Percentiles rank a stretch among this genome's conserved stretches.
phyloP scores from a whole-genome alignment of 208 protist species.

The Novymonas esmeraldas region DNA sequence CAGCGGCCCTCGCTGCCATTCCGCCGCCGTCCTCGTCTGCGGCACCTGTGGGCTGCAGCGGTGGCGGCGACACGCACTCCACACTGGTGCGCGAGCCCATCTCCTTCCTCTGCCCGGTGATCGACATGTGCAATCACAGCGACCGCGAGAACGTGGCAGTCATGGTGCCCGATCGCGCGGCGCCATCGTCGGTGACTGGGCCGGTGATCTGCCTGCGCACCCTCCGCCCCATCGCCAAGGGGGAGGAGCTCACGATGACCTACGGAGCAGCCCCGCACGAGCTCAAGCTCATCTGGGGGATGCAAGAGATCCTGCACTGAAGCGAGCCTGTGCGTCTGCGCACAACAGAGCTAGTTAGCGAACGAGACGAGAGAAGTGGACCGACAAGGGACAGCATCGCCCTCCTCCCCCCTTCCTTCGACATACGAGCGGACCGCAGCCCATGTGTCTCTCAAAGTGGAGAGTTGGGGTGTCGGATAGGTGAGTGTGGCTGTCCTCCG shows the following conservation, averaged over 20 bases:
- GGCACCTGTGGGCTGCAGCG: neutral
- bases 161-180: slow-evolving; percentile 58
- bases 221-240: slow-evolving; percentile 64
- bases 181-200: slow-evolving; percentile 27
- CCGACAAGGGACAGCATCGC: too few species aligned
- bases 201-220: slow-evolving; percentile 74
- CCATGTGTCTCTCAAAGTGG: too few species aligned
- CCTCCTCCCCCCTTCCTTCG: too few species aligned
- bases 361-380: too few species aligned
- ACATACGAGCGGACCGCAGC: too few species aligned
- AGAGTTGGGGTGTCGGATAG: too few species aligned
- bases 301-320: slow-evolving; percentile 60
- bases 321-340: too few species aligned
- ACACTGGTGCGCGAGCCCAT: slow-evolving; percentile 67
- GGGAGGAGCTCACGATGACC: slow-evolving; percentile 83
- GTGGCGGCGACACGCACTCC: neutral
- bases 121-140: slow-evolving; percentile 90
- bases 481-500: too few species aligned
- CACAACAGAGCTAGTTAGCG: too few species aligned
- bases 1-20: slow-evolving; percentile 17
- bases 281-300: slow-evolving; percentile 81
- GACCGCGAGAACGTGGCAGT: slow-evolving; percentile 82
- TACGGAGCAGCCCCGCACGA: slow-evolving; percentile 67
- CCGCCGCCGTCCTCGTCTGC: slow-evolving; percentile 1
- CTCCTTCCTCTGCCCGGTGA: slow-evolving; percentile 78